Percentiles rank a stretch among this genome's conserved stretches.
phyloP scores from a whole-genome alignment of 148 eudicot species.

The Chenopodium album region DNA sequence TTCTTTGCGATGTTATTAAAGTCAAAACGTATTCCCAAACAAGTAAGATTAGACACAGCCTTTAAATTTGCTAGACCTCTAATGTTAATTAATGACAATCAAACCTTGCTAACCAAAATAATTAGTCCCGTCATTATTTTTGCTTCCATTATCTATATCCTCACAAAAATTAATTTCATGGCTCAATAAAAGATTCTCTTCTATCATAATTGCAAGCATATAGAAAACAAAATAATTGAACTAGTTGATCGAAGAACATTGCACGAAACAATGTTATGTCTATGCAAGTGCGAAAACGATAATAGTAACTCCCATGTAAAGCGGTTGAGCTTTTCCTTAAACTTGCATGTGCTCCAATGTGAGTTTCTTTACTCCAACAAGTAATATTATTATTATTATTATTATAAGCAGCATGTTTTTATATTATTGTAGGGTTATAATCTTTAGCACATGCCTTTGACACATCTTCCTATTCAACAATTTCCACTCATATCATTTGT shows the following conservation, averaged over 20 bases:
- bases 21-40: neutral
- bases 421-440: neutral
- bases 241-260: neutral
- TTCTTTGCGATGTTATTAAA: neutral
- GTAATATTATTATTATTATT: neutral
- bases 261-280: conserved; percentile 2
- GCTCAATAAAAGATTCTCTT: neutral
- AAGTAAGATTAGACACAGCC: neutral
- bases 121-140: neutral
- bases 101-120: neutral
- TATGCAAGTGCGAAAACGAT: neutral
- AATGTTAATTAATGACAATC: neutral
- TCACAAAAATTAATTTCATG: neutral
- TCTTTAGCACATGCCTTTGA: neutral
- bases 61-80: too few relatives aligned
- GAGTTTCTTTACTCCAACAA: neutral
- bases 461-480: neutral
- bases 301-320: neutral
- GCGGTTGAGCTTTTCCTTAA: conserved; percentile 13
- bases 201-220: neutral
- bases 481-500: neutral
- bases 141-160: neutral
- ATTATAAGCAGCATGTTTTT: neutral
- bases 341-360: conserved; percentile 16
- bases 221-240: neutral